Base-by-base conservation (phyloP, 164 flowering plant species). In the Brasenia schreberi region DNA sequence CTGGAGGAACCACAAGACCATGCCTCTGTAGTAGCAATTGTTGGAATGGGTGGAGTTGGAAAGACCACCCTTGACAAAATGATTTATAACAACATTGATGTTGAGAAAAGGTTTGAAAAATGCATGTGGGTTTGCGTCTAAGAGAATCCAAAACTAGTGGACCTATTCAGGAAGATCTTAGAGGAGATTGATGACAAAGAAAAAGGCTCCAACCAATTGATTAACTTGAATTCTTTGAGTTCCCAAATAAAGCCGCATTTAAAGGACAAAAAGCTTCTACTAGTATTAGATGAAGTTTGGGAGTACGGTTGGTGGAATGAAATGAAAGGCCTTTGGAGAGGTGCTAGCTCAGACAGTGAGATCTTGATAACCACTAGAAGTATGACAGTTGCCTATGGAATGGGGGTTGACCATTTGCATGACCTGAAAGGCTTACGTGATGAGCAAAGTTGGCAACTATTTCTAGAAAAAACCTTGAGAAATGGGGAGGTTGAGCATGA, bases 251-350 rank as follows among this genome's bases (percentile, higher is more conserved):
- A 10, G 14, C 52, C 59, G 4, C 10, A 5, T 2, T 5, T 65
- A 42, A 44, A 43, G 16, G 59, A 18, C 11, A 60, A 61, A 17
- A 59, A 42, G 18, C 65, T 59, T 33, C 33, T 70, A 44, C 64
- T 70, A n/a, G 72, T 70, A 16, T 60, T 70, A 7, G 72, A 70
- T 43, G 64, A 70, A 60, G 68, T 70, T 12, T 59, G 68, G 67
- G 52, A 70, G 12, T 62, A 63, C 19, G 59, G 65, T 5, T 7
- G 61, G 23, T 70, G 72, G 72, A 44, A 70, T 10, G 19, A 16
- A 6, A 63, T 70, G 14, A 11, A 18, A 16, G 18, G 9, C 27
- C 58, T 63, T 18, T 43, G 65, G 5, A 44, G 19, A 16, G 19
- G 7, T 59, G 72, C 67, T 17, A 43, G 12, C 4, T 23, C 44